These are phyloP conservation scores for Cymbidium sinense DNA, from an alignment of 106 monocot species.

Conservation along the genomic window DNA sequence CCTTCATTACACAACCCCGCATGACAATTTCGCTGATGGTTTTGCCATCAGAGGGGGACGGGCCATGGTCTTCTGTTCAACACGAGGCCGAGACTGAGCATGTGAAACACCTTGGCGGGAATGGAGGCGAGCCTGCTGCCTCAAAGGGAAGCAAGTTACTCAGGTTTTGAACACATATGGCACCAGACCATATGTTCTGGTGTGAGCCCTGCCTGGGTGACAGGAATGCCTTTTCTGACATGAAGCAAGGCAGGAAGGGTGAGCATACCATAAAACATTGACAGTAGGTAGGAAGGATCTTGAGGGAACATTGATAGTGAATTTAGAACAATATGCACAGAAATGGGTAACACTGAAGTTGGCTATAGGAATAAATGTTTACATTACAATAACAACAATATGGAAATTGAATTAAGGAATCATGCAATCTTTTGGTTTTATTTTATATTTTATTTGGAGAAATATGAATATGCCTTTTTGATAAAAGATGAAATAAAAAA, in stretches of 20 bases:
- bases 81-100: slow-evolving; percentile 40
- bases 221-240: slow-evolving; percentile 54
- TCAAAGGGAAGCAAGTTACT: slow-evolving; percentile 41
- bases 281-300: slow-evolving; percentile 51
- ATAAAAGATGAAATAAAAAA: too few species aligned
- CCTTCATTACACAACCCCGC: slow-evolving; percentile 70
- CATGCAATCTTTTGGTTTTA: too few species aligned
- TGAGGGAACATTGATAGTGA: slow-evolving; percentile 39
- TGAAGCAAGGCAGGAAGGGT: slow-evolving; percentile 56
- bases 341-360: slow-evolving; percentile 62
- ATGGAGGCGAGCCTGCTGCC: slow-evolving; percentile 34
- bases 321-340: slow-evolving; percentile 55
- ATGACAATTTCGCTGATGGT: slow-evolving; percentile 67
- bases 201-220: slow-evolving; percentile 84
- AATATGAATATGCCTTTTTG: too few species aligned
- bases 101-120: slow-evolving; percentile 66
- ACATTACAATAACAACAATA: slow-evolving; percentile 19
- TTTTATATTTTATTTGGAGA: too few species aligned
- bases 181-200: slow-evolving; percentile 58
- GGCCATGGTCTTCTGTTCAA: slow-evolving; percentile 42
- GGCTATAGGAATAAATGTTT: slow-evolving; percentile 65
- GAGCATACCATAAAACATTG: slow-evolving; percentile 52
- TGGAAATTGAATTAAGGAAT: neutral
- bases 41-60: slow-evolving; percentile 53
- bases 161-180: slow-evolving; percentile 63